Percentiles rank a stretch among this genome's conserved stretches.
Evolutionary conservation across 495 filamentous ascomycete species (phyloP).

Genomic region (Letharia lupina): DNA sequence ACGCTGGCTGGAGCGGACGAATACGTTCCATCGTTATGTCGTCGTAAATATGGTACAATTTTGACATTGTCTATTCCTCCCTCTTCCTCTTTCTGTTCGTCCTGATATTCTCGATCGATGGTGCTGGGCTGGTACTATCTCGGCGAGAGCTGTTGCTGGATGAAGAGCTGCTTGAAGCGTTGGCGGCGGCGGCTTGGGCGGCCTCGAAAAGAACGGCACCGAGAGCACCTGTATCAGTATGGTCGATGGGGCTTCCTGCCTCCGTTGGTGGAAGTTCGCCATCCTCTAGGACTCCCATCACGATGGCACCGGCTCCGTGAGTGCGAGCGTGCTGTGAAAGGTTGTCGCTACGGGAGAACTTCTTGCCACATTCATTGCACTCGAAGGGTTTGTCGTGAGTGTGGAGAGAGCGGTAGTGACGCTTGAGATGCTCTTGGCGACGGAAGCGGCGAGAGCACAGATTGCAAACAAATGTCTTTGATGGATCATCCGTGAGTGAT

Average conservation of each 20-base stretch:
- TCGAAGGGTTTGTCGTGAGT: constrained; percentile 98
- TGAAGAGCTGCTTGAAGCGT: constrained; percentile 42
- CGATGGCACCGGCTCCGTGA: constrained; percentile 80
- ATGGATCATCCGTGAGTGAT: constrained; percentile 93
- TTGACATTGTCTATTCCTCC: constrained; percentile 42
- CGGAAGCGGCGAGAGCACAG: constrained; percentile 96
- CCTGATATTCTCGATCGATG: constrained; percentile 40
- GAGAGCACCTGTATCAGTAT: constrained; percentile 53
- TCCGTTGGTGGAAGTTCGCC: constrained; percentile 45
- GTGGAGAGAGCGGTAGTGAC: constrained; percentile 96
- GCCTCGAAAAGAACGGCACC: constrained; percentile 70
- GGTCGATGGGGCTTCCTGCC: constrained; percentile 38
- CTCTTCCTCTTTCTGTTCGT: constrained; percentile 74
- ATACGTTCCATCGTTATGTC: constrained; percentile 23
- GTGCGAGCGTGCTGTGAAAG: constrained; percentile 92
- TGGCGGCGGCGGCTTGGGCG: constrained; percentile 54
- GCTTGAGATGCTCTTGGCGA: constrained; percentile 97
- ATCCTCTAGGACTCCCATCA: constrained; percentile 75
- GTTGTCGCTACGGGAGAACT: constrained; percentile 97
- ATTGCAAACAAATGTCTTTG: constrained; percentile 96
- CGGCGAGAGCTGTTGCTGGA: constrained; percentile 43
- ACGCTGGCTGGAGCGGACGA: constrained; percentile 10
- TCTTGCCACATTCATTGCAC: constrained; percentile 95
- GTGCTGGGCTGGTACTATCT: constrained; percentile 38
- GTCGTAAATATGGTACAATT: constrained; percentile 26